Base-by-base conservation (phyloP, 768 basidiomycete species). In the Lentinula lateritia region DNA sequence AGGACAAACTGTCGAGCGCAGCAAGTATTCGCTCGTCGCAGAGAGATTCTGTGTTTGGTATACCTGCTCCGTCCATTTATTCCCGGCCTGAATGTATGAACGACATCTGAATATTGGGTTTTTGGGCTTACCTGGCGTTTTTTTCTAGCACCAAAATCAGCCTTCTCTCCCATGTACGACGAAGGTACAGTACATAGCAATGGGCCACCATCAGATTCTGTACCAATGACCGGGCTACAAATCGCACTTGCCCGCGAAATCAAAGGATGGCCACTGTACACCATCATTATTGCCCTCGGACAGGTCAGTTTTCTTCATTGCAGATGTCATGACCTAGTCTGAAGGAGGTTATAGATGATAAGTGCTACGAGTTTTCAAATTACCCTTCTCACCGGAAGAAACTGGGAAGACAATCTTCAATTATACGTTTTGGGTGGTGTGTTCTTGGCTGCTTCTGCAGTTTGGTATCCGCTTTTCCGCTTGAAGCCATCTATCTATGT, bases 281-380 rank as follows among this genome's bases (percentile, higher is more conserved):
- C 92, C 46, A 90, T 95, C 68, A 78, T 95, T 68, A 90, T 97
- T 63, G 93, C 88, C 36, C 66, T 90, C 35, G 94, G 94, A 43
- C 94, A 92, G 79, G 84, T 85, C 54, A 53, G 82, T 67, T 45
- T 36, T 57, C 63, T 59, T 20, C 16, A 28, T 41, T 23, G 2
- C n/a, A 34, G 9, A 10, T 16, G 34, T 56, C 63, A 60, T 18
- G 15, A n/a, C 28, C 6, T 8, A 8, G 2, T 48, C 10, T 50
- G 9, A 46, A 59, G 18, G 43, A 32, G 52, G 16, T 28, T 52
- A 6, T 66, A 89, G 84, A 93, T 93, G 89, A 74, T 94, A 65
- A 86, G 89, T 61, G 93, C 93, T 4, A 93, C 92, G 36, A 95
- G 94, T 69, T 97, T 96, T 84, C 95, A 97, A 75, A 90, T 96